phyloP scores from a whole-genome alignment of 106 monocot species.

The Ottelia alismoides region DNA sequence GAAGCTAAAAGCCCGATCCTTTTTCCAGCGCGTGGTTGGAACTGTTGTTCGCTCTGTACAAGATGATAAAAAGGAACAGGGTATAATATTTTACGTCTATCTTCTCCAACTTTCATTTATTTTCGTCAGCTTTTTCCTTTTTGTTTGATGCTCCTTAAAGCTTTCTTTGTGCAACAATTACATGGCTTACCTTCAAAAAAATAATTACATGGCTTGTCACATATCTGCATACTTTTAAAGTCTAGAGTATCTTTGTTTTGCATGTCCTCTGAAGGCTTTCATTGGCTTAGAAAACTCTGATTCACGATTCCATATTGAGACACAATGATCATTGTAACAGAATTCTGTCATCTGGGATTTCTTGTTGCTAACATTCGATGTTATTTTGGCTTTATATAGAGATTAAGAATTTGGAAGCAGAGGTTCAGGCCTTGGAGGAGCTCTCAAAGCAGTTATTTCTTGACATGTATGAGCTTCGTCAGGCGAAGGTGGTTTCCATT shows the following conservation, averaged over 20 bases:
- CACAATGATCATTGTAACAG: background rate
- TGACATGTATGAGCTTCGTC: background rate
- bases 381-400: background rate
- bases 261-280: no score
- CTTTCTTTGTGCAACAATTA: background rate
- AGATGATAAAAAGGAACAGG: background rate
- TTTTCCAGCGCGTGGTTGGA: no score
- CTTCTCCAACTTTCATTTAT: background rate
- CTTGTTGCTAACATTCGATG: background rate
- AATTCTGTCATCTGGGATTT: no score
- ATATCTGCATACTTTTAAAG: background rate
- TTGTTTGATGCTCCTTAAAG: background rate
- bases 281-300: background rate
- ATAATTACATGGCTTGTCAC: background rate
- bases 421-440: no score
- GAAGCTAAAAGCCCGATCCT: no score
- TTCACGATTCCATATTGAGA: background rate
- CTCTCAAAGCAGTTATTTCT: background rate
- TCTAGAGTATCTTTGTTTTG: no score
- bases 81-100: background rate
- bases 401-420: no score
- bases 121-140: background rate
- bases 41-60: no score
- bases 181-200: background rate
- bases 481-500: background rate